Evolutionary conservation across 352 stramenopile species (phyloP), one percentile per base, ranked within the genome.

Genomic region (Pilasporangium apinafurcum): DNA sequence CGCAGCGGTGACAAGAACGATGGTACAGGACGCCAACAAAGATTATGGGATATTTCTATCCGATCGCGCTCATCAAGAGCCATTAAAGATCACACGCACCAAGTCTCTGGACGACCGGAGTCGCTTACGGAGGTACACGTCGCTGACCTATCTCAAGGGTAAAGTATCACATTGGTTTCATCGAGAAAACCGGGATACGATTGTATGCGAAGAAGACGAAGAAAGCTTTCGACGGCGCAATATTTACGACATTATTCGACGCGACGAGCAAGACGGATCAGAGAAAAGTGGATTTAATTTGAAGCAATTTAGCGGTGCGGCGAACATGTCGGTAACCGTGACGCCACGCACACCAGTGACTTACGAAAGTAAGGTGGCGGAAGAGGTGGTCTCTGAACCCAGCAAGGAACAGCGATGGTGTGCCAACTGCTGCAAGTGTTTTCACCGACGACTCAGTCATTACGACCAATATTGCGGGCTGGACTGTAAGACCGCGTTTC

Each of bases 381-480:
- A 83, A 49, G n/a, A n/a, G n/a, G n/a, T n/a, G n/a, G n/a, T n/a
- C n/a, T n/a, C n/a, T n/a, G 62, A 79, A 52, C 66, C 72, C 33
- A 83, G 64, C 38, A 82, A 78, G 36, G 77, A 86, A 39, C 68
- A 80, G 55, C 71, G 77, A 21, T 86, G 74, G 74, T 90, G 77
- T 50, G 65, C 62, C 17, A 90, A 90, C 54, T 90, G 77, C 52
- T 68, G 59, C 62, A 90, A 87, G 59, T 82, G 71, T 47, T 90
- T 78, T 48, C 74, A 83, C 48, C 68, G 72, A 13, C 65, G 65
- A 1, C 56, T 85, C 29, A 90, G 77, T 35, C 73, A 61, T 42
- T 90, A 59, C 37, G 77, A 90, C 32, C 51, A 71, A 28, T 90
- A 84, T 45, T 90, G 77, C 47, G 77, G 71, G 0, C 37, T 76